Base-by-base conservation (phyloP, 441 rosid species). In the Eutrema salsugineum region DNA sequence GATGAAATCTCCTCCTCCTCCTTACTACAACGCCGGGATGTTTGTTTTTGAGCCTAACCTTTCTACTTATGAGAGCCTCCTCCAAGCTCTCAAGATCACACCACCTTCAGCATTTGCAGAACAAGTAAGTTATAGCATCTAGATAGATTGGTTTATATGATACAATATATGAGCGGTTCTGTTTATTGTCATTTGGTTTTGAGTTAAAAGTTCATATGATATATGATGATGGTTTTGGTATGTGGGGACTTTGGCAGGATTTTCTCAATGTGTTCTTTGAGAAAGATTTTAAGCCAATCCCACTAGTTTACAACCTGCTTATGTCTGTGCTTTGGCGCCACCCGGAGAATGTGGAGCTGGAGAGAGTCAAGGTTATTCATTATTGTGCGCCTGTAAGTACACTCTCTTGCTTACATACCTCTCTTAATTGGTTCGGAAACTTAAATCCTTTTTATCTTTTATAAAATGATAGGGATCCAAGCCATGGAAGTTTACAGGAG, bases 1-100 rank as follows among this genome's bases (percentile, higher is more conserved):
- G 16, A 40, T 40, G 44, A 8, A 40, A 5, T 12, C 8, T 40
- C 44, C 85, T 27, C 89, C 85, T 27, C 89, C 89, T 6, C 28
- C 80, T 27, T 88, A 88, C 81, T 87, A 81, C 83, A 87, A 87
- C 28, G 92, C 89, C 0, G 88, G 92, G 19, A 83, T 82, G 87
- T 84, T 83, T 63, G 86, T 85, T 68, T 83, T 83, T 33, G 85
- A 85, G 77, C 86, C 86, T 2, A 76, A 80, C 75, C 63, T 22
- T 28, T 70, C 50, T 8, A 85, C 83, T n/a, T 83, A 76, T 22
- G 49, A 79, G 11, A 66, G 27, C 42, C 90, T 86, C 27, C 80
- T 85, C 5, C 57, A 72, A 4, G 59, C 79, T n/a, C 81, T 86
- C 38, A 58, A 43, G 47, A 17, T 81, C 79, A 82, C 86, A 47